A percentile compares a stretch with the other conserved stretches of the same genome.
These are phyloP conservation scores for Prunus yedoensis DNA, from an alignment of 331 rosid species.

Conservation along the genomic window DNA sequence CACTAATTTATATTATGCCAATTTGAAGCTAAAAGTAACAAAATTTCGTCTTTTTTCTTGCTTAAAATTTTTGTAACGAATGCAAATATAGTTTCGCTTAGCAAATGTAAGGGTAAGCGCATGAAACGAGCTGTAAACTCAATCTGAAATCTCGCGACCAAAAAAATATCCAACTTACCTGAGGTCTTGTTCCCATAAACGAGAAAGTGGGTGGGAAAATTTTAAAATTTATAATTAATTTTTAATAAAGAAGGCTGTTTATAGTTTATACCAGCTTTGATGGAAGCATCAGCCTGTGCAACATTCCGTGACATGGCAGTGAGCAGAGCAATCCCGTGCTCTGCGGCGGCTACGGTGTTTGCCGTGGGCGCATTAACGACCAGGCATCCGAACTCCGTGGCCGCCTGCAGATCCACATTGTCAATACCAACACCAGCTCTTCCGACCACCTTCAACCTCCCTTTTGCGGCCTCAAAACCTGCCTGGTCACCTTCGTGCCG, in stretches of 20 bases:
- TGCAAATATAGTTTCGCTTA: too few relatives aligned
- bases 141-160: too few relatives aligned
- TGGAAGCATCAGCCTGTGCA: slow-evolving; percentile 84
- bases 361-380: slow-evolving; percentile 94
- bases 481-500: slow-evolving; percentile 72
- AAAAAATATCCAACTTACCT: too few relatives aligned
- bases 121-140: too few relatives aligned
- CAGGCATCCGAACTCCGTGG: slow-evolving; percentile 84
- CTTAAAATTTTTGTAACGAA: too few relatives aligned
- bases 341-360: slow-evolving; percentile 86
- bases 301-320: slow-evolving; percentile 87
- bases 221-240: not conserved
- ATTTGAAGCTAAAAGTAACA: not conserved
- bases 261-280: slow-evolving; percentile 61
- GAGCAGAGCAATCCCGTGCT: slow-evolving; percentile 84
- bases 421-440: slow-evolving; percentile 96
- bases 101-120: too few relatives aligned
- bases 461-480: slow-evolving; percentile 68
- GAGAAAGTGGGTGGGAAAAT: not conserved
- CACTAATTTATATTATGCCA: not conserved
- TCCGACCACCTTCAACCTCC: slow-evolving; percentile 83
- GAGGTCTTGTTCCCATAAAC: too few relatives aligned
- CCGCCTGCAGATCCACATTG: slow-evolving; percentile 93
- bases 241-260: not conserved
- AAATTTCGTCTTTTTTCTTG: not conserved